Conservation (phyloP, 805 yeast species). For the Pichia sporocuriosa region DNA sequence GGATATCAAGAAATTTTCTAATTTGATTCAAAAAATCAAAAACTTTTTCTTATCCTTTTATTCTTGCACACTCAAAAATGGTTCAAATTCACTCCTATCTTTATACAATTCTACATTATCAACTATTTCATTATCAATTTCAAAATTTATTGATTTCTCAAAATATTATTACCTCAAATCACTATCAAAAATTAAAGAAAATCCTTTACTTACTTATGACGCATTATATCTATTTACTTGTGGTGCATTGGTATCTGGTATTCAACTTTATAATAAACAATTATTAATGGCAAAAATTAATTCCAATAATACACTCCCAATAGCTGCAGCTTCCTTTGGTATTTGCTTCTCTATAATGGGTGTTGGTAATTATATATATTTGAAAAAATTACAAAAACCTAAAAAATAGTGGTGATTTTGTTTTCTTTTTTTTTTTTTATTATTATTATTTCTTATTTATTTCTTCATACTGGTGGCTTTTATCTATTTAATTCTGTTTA, state of each 20-base stretch:
- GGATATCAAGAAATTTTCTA: no score
- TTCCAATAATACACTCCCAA: conserved; percentile 3
- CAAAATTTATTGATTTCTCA: conserved; percentile 2
- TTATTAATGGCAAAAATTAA: conserved; percentile 2
- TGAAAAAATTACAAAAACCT: conserved; percentile 6
- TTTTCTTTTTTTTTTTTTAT: no score
- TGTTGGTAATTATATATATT: conserved; percentile 13
- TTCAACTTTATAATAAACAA: conserved; percentile 7
- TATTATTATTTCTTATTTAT: neutral
- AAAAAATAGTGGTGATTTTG: no score
- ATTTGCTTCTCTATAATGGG: conserved; percentile 9
- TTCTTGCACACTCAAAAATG: neutral
- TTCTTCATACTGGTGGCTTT: no score
- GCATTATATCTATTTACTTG: conserved; percentile 6
- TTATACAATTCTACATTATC: neutral
- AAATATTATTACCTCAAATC: neutral
- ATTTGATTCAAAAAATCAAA: conserved; percentile 2
- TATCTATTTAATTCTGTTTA: no score
- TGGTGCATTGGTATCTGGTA: conserved; percentile 5
- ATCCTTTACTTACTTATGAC: conserved; percentile 12
- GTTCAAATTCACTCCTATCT: neutral
- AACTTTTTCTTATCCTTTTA: neutral
- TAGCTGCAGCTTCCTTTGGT: conserved; percentile 7
- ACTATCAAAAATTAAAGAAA: neutral
- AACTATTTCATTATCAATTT: neutral